Base-by-base conservation (phyloP, 306 rosid genomes). In the Aeschynomene evenia region DNA sequence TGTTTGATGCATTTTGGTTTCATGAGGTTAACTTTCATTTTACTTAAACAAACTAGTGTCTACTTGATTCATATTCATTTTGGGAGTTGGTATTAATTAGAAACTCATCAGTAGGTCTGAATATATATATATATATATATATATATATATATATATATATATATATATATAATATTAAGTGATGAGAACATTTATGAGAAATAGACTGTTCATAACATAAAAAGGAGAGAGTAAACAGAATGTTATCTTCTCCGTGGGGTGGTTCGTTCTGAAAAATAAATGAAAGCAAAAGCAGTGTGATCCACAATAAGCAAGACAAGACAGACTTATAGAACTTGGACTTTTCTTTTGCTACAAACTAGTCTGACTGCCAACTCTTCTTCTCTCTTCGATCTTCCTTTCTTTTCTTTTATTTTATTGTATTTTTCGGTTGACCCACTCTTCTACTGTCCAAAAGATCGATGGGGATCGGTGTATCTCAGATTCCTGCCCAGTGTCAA, bases 191-290 rank as follows among this genome's bases (percentile, higher is more conserved):
- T 60, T 77, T 66, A 63, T 76, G 66, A 72, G 2, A 81, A 49
- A 77, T 61, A 28, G 76, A 72, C 82, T 37, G 31, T 60, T 61
- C 68, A 53, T 66, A 20, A 72, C 76, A 77, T 48, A 62, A 77
- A 81, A 76, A 81, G 81, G 79, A 77, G 75, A 72, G 79, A 72
- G 67, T 66, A 59, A 73, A 72, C 54, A 45, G 74, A 42, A 66
- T 71, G 65, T 60, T 40, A 59, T 29, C 64, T 60, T 66, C 19
- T 22, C 63, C 56, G n/a, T n/a, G n/a, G n/a, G n/a, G n/a, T n/a
- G n/a, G n/a, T n/a, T n/a, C 26, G 20, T 52, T n/a, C n/a, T 43
- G 61, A 23, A n/a, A n/a, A n/a, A n/a, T 42, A 66, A 66, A 51
- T 45, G 58, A 72, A 66, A 66, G 75, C 72, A 61, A 76, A 77